phyloP scores from a whole-genome alignment of 2,329 filamentous ascomycete species.

The Cordyceps javanica region DNA sequence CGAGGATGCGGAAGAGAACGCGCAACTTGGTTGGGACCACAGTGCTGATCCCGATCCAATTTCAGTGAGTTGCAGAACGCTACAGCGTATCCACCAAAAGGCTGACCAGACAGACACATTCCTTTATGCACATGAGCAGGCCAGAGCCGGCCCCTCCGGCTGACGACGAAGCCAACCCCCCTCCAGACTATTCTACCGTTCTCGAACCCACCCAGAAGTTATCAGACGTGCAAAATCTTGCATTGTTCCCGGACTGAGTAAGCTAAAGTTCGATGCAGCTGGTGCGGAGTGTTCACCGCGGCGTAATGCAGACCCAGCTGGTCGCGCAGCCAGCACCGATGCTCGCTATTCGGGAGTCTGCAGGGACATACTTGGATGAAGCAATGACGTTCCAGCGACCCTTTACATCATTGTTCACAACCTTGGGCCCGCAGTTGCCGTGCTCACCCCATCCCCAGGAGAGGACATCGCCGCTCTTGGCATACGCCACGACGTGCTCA shows the following conservation, averaged over 20 bases:
- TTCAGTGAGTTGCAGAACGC: slow-evolving; percentile 34
- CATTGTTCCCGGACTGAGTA: slow-evolving; percentile 35
- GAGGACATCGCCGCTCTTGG: slow-evolving; percentile 58
- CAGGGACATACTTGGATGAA: slow-evolving; percentile 47
- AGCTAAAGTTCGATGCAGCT: slow-evolving; percentile 1
- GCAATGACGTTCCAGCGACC: slow-evolving; percentile 63
- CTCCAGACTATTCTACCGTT: slow-evolving; percentile 23
- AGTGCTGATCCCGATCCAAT: slow-evolving; percentile 52
- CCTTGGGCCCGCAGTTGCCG: slow-evolving; percentile 80
- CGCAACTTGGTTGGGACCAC: slow-evolving; percentile 68
- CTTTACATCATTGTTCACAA: slow-evolving; percentile 60
- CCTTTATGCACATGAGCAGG: slow-evolving; percentile 38
- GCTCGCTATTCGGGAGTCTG: slow-evolving; percentile 45
- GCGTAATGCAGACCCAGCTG: slow-evolving; percentile 62
- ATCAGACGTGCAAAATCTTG: slow-evolving; percentile 53
- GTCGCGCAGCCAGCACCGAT: slow-evolving; percentile 88
- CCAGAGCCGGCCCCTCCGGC: slow-evolving; percentile 22
- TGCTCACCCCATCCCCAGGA: slow-evolving; percentile 98
- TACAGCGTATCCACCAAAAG: background rate
- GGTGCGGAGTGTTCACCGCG: slow-evolving; percentile 15
- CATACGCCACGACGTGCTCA: slow-evolving; percentile 77
- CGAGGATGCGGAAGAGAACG: slow-evolving; percentile 58
- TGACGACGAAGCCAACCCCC: slow-evolving; percentile 20
- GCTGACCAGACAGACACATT: slow-evolving; percentile 36
- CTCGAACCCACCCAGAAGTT: slow-evolving; percentile 69